Percentiles rank a stretch among this genome's conserved stretches.
These are phyloP conservation scores for Raffaelea arxii DNA, from an alignment of 2,329 filamentous ascomycete species.

Conservation along the genomic window DNA sequence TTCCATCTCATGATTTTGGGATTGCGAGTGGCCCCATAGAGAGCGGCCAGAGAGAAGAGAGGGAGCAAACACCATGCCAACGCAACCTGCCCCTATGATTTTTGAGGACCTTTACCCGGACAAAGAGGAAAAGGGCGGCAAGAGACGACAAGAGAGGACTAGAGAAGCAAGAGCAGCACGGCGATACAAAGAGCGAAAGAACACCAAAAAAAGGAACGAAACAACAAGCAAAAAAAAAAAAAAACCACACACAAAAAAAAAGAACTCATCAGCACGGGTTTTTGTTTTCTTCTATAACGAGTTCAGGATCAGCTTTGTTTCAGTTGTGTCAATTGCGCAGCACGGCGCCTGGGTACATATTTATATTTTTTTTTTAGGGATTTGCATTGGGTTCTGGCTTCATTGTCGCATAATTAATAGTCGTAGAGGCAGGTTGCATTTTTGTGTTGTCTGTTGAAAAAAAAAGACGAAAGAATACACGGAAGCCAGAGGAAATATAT, in stretches of 20 bases:
- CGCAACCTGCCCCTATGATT: too few species aligned
- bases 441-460: neutral
- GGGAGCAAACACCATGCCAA: too few species aligned
- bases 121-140: too few species aligned
- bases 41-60: too few species aligned
- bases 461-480: too few species aligned
- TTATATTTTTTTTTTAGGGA: slow-evolving; percentile 3
- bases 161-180: too few species aligned
- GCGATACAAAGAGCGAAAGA: too few species aligned
- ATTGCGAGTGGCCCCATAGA: too few species aligned
- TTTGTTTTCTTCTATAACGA: slow-evolving; percentile 13
- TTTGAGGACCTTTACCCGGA: too few species aligned
- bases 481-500: too few species aligned
- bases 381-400: slow-evolving; percentile 14
- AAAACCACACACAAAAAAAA: neutral
- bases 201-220: neutral
- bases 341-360: slow-evolving; percentile 13
- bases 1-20: too few species aligned
- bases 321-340: slow-evolving; percentile 11
- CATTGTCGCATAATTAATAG: slow-evolving; percentile 9
- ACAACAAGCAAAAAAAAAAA: slow-evolving; percentile 1
- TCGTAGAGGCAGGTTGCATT: neutral
- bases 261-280: slow-evolving; percentile 4
- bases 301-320: slow-evolving; percentile 11
- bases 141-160: too few species aligned